Evolutionary conservation across 441 rosid genomes (phyloP).

Genomic region (Viola pubescens): DNA sequence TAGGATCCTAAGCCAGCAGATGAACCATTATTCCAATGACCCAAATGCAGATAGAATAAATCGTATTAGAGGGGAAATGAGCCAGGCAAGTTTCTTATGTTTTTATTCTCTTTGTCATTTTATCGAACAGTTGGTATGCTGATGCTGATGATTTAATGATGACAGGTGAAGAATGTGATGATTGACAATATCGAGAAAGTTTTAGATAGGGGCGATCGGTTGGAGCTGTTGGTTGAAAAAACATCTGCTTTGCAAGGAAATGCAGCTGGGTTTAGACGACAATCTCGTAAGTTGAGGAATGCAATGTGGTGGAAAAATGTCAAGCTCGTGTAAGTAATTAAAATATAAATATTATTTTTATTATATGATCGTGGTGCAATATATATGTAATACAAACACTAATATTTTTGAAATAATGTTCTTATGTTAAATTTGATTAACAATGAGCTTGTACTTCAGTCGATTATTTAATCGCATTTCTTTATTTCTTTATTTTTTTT

Average conservation of each 20-base stretch:
- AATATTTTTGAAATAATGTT: too few relatives aligned
- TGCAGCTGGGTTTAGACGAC: conserved; percentile 66
- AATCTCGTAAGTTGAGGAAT: conserved; percentile 60
- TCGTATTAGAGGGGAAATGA: conserved; percentile 74
- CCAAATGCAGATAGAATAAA: conserved; percentile 70
- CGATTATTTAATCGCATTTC: background rate
- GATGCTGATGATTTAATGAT: background rate
- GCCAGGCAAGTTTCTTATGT: conserved; percentile 34
- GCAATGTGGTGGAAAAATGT: conserved; percentile 72
- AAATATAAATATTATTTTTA: background rate
- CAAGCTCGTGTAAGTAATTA: conserved; percentile 49
- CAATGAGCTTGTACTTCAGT: too few relatives aligned
- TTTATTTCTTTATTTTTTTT: conserved; percentile 3
- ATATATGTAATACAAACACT: too few relatives aligned
- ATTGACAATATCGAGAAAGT: conserved; percentile 79
- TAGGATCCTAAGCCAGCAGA: conserved; percentile 71
- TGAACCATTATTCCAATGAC: conserved; percentile 61
- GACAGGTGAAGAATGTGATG: conserved; percentile 70
- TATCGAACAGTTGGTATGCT: background rate
- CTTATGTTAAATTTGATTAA: too few relatives aligned
- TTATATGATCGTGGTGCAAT: too few relatives aligned
- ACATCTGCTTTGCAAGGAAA: conserved; percentile 69
- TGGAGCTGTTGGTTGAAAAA: conserved; percentile 73
- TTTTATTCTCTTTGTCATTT: background rate
- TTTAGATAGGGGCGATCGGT: conserved; percentile 65